Conservation (phyloP, 1,284 basidiomycete genomes). For the Ceratobasidium sp. region DNA sequence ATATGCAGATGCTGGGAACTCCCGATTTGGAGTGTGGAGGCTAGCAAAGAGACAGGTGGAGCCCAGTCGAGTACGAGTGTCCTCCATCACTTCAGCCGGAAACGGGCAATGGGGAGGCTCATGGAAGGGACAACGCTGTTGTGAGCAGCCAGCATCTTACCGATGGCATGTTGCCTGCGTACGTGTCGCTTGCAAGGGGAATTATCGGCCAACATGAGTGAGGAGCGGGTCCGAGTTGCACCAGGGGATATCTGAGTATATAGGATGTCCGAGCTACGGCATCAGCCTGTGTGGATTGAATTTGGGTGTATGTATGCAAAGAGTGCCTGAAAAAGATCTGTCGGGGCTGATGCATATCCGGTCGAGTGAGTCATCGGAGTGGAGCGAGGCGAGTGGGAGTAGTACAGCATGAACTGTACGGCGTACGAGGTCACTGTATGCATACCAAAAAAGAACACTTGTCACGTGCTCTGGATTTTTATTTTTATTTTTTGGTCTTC, state of each 20-base stretch:
- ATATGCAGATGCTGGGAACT: conserved; percentile 29
- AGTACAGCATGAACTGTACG: conserved; percentile 15
- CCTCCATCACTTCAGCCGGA: conserved; percentile 10
- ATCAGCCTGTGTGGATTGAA: conserved; percentile 10
- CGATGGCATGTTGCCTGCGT: conserved; percentile 18
- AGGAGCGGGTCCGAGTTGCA: conserved; percentile 5
- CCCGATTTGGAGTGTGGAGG: conserved; percentile 37
- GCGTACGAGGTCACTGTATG: background rate
- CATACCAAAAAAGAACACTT: no score
- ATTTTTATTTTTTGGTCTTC: no score
- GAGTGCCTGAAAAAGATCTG: conserved; percentile 33
- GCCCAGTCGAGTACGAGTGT: conserved; percentile 1
- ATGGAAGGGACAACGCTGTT: conserved; percentile 32
- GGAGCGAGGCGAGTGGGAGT: conserved; percentile 35
- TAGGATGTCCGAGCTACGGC: background rate
- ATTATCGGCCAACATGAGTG: background rate
- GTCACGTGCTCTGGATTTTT: no score
- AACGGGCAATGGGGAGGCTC: background rate
- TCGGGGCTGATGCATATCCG: background rate
- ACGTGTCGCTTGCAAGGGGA: conserved; percentile 1
- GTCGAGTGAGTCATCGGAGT: conserved; percentile 26
- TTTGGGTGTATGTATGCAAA: conserved; percentile 4
- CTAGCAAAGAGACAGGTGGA: conserved; percentile 21
- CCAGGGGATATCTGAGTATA: conserved; percentile 10
- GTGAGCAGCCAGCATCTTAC: conserved; percentile 15